phyloP scores from a whole-genome alignment of 208 protist genomes.

The Acanthamoeba royreba region DNA sequence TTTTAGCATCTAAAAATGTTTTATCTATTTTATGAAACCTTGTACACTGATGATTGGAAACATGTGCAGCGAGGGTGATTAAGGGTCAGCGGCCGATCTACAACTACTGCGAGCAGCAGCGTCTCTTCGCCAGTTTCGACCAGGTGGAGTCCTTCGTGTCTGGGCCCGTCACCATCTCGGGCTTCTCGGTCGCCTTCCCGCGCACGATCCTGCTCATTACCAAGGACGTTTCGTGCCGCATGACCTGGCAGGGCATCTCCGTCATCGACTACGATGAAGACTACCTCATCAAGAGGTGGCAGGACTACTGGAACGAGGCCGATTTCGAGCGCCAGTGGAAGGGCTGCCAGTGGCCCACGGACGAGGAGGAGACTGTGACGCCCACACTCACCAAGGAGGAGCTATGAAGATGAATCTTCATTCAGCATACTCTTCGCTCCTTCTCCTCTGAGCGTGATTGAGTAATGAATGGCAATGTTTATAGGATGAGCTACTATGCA shows the following conservation, averaged over 20 bases:
- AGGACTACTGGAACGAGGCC: constrained; percentile 10
- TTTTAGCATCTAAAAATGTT: background rate
- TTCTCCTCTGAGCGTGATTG: too few species aligned
- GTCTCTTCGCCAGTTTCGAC: background rate
- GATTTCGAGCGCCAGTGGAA: background rate
- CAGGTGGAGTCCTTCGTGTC: constrained; percentile 6
- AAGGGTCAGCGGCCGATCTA: constrained; percentile 4
- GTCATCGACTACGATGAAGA: constrained; percentile 17
- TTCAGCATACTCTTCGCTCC: too few species aligned
- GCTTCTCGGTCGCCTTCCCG: background rate
- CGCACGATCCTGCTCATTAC: background rate
- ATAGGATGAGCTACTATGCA: too few species aligned
- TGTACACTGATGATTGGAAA: background rate
- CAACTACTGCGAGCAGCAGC: background rate
- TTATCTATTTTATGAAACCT: background rate
- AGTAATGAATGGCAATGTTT: too few species aligned
- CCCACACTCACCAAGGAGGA: background rate
- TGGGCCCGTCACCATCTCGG: background rate
- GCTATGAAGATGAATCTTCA: too few species aligned
- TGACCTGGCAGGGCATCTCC: constrained; percentile 6
- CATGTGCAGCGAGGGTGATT: background rate
- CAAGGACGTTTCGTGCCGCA: constrained; percentile 20
- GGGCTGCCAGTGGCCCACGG: background rate
- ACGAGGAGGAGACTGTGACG: background rate
- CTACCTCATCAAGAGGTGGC: constrained; percentile 11